Conservation (phyloP, 2,329 filamentous ascomycete genomes). For the Diaporthe ampelina region DNA sequence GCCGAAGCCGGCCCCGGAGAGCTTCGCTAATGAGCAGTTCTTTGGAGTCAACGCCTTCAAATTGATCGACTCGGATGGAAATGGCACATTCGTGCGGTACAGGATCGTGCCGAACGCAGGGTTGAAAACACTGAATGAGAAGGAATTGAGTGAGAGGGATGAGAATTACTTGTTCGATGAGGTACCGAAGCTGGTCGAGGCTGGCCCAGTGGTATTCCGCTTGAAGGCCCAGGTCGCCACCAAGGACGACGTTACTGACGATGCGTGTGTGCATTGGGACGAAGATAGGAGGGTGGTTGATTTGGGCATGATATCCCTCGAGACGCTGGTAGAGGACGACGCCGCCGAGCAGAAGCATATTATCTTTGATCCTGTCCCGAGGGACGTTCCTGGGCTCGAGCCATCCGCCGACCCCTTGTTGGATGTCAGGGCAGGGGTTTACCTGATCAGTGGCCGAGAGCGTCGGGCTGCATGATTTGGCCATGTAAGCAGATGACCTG, state of each 20-base stretch:
- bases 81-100: constrained; percentile 62
- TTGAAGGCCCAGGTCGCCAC: constrained; percentile 61
- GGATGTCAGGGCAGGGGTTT: constrained; percentile 68
- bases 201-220: constrained; percentile 58
- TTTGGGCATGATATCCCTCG: constrained; percentile 62
- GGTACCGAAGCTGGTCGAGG: constrained; percentile 53
- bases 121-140: constrained; percentile 54
- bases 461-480: constrained; percentile 58
- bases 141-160: constrained; percentile 54
- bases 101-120: constrained; percentile 61
- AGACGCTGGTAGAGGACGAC: constrained; percentile 55
- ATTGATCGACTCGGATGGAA: constrained; percentile 56
- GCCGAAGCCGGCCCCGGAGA: constrained; percentile 63
- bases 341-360: constrained; percentile 63
- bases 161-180: constrained; percentile 64
- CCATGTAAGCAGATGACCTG: neutral
- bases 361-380: constrained; percentile 71
- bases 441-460: constrained; percentile 67
- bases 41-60: constrained; percentile 65
- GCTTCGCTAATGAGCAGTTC: constrained; percentile 63
- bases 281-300: constrained; percentile 63
- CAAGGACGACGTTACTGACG: constrained; percentile 47
- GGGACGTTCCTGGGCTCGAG: constrained; percentile 64
- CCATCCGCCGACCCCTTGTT: constrained; percentile 67
- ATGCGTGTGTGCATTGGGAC: constrained; percentile 60